A percentile compares a stretch with the other conserved stretches of the same genome.
Conservation (phyloP, 192 early-diverging fungal genomes). For the Coemansia sp. region DNA sequence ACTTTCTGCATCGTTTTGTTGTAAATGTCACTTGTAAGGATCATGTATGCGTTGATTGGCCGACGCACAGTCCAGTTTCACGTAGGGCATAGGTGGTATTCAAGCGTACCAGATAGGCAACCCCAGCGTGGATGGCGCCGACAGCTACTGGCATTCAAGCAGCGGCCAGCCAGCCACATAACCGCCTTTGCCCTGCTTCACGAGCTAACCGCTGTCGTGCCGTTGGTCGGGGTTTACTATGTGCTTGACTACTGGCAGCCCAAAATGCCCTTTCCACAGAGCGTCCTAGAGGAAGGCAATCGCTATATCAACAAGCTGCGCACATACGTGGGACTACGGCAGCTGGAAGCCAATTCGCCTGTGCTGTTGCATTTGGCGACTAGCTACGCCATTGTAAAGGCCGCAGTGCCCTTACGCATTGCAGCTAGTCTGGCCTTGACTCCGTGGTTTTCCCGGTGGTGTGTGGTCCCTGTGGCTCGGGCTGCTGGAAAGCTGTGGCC, state of each 20-base stretch:
- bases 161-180: slow-evolving; percentile 67
- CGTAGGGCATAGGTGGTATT: neutral
- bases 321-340: slow-evolving; percentile 48
- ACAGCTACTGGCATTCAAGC: slow-evolving; percentile 55
- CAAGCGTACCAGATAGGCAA: neutral
- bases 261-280: slow-evolving; percentile 66
- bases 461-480: slow-evolving; percentile 25
- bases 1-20: neutral
- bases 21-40: neutral
- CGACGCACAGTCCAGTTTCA: neutral
- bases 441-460: slow-evolving; percentile 25
- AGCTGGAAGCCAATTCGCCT: slow-evolving; percentile 37
- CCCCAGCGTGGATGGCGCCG: slow-evolving; percentile 14
- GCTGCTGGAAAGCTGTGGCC: neutral
- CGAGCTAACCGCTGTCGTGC: slow-evolving; percentile 83
- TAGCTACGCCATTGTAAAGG: slow-evolving; percentile 82
- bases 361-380: slow-evolving; percentile 73
- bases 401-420: slow-evolving; percentile 40
- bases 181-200: slow-evolving; percentile 80
- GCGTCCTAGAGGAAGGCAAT: slow-evolving; percentile 58
- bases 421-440: slow-evolving; percentile 35
- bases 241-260: slow-evolving; percentile 55
- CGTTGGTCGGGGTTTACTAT: slow-evolving; percentile 73
- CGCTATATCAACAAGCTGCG: slow-evolving; percentile 60
- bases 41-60: neutral